Conservation (phyloP, 257 asterid species). For the Lycium barbarum region DNA sequence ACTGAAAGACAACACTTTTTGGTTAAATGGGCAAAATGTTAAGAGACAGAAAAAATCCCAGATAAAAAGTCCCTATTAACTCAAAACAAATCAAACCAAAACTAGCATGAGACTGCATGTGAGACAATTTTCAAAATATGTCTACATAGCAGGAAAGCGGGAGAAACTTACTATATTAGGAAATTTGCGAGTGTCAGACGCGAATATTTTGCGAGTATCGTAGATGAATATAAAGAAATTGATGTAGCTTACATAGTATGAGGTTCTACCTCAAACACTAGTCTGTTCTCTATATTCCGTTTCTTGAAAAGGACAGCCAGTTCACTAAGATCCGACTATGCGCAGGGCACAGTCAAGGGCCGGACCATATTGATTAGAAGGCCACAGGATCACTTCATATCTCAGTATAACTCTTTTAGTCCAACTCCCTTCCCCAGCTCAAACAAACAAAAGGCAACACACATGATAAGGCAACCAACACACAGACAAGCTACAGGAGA, state of each 20-base stretch:
- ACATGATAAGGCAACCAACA: neutral
- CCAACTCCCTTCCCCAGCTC: neutral
- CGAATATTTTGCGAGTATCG: neutral
- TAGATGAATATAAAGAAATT: neutral
- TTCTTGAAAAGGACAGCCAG: neutral
- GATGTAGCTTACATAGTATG: neutral
- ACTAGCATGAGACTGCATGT: conserved; percentile 5
- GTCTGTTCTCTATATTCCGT: neutral
- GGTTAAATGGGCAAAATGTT: neutral
- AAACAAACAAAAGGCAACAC: neutral
- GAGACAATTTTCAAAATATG: conserved; percentile 20
- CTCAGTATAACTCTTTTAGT: neutral
- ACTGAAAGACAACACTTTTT: neutral
- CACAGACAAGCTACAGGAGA: neutral
- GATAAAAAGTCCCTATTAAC: neutral
- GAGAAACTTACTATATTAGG: neutral
- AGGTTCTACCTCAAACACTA: conserved; percentile 4
- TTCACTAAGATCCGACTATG: neutral
- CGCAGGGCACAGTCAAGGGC: neutral
- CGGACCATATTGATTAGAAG: neutral
- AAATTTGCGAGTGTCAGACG: neutral
- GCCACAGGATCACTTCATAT: neutral
- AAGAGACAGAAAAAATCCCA: neutral
- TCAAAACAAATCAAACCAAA: neutral
- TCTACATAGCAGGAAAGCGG: neutral